phyloP scores from a whole-genome alignment of 2,329 filamentous ascomycete species.

The Fusarium longipes region DNA sequence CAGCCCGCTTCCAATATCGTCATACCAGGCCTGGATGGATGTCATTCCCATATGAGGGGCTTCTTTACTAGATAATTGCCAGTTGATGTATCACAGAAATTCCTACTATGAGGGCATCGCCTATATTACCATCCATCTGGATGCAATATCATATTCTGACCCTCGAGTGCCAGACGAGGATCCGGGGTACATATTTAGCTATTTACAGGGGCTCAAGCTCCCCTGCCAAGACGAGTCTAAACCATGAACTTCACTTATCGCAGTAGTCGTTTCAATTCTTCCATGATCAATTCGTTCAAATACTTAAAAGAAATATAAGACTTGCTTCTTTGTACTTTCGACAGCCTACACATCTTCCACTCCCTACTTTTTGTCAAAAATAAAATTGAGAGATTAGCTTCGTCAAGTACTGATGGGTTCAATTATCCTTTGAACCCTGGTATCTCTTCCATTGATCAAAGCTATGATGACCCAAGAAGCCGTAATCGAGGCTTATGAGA shows the following conservation, averaged over 20 bases:
- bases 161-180: not conserved
- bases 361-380: constrained; percentile 22
- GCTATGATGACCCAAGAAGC: constrained; percentile 3
- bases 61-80: not conserved
- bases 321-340: constrained; percentile 18
- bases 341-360: constrained; percentile 5
- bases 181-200: constrained; percentile 2
- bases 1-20: not conserved
- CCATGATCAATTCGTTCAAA: not conserved
- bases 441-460: constrained; percentile 13
- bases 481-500: not conserved
- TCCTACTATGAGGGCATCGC: not conserved
- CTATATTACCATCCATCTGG: not conserved
- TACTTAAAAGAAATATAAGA: constrained; percentile 18
- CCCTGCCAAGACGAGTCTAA: not conserved
- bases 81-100: not conserved
- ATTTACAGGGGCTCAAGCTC: not conserved
- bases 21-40: constrained; percentile 3
- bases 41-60: not conserved
- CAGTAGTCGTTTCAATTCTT: not conserved
- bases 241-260: not conserved
- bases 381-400: constrained; percentile 26
- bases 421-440: constrained; percentile 11
- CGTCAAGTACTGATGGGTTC: constrained; percentile 20
- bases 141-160: not conserved